These are phyloP conservation scores for Parsonsia alboflavescens DNA, from an alignment of 257 asterid genomes.

Conservation along the genomic window DNA sequence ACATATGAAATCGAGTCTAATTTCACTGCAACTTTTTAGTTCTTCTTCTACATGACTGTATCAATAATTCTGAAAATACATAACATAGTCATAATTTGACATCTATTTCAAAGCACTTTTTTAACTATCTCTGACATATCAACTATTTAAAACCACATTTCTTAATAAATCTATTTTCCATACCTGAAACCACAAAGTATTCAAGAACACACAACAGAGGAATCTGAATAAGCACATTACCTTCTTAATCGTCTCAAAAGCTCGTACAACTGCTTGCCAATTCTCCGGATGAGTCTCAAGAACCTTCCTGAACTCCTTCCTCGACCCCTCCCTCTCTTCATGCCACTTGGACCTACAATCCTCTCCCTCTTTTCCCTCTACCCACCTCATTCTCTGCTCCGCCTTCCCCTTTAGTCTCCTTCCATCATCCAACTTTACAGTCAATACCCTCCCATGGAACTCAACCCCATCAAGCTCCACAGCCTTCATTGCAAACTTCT, in stretches of 20 bases:
- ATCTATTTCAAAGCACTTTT: background rate
- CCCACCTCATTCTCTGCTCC: slow-evolving; percentile 29
- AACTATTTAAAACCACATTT: background rate
- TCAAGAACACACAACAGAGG: background rate
- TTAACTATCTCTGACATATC: background rate
- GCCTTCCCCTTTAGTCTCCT: slow-evolving; percentile 44
- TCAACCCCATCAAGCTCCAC: slow-evolving; percentile 96
- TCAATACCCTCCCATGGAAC: slow-evolving; percentile 85
- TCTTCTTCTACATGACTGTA: background rate
- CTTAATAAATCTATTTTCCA: background rate
- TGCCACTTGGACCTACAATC: slow-evolving; percentile 78
- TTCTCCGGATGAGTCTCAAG: slow-evolving; percentile 79
- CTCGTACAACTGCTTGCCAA: slow-evolving; percentile 86
- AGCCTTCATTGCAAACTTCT: slow-evolving; percentile 87
- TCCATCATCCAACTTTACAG: slow-evolving; percentile 90
- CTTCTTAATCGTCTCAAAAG: slow-evolving; percentile 91
- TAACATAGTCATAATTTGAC: background rate
- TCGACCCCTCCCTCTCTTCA: slow-evolving; percentile 75
- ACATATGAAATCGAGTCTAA: background rate
- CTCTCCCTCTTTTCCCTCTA: slow-evolving; percentile 42
- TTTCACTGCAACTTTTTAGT: background rate
- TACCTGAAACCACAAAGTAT: too few species aligned
- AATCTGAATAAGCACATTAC: slow-evolving; percentile 31
- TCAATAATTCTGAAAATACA: background rate
- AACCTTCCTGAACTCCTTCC: slow-evolving; percentile 63